These are phyloP conservation scores for Yamadazyma paraphyllophila DNA, from an alignment of 805 yeast species.

Conservation along the genomic window DNA sequence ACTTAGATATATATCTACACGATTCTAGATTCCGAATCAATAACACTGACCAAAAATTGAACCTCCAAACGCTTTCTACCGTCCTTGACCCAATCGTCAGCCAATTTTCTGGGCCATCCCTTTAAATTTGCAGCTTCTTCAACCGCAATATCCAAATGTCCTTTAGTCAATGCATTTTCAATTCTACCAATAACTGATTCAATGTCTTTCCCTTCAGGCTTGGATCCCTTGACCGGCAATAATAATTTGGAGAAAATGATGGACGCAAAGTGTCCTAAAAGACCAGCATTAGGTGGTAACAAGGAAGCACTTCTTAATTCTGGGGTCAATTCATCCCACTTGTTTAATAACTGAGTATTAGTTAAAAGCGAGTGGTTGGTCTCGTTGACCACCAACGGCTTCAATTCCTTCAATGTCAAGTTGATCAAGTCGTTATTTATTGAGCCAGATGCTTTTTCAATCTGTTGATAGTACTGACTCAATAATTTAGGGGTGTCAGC, in stretches of 20 bases:
- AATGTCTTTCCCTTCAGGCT: conserved; percentile 75
- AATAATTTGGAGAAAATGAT: conserved; percentile 71
- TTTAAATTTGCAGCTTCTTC: conserved; percentile 86
- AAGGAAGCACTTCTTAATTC: conserved; percentile 87
- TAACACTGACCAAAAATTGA: conserved; percentile 69
- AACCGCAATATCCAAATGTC: conserved; percentile 82
- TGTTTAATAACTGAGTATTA: conserved; percentile 69
- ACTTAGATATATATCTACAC: conserved; percentile 18
- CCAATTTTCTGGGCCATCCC: conserved; percentile 90
- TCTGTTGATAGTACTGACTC: conserved; percentile 38
- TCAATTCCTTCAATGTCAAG: conserved; percentile 32
- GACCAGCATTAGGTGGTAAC: conserved; percentile 93
- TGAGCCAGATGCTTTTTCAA: conserved; percentile 17
- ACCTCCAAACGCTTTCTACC: conserved; percentile 88
- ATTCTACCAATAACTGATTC: conserved; percentile 89
- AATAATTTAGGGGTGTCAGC: conserved; percentile 25
- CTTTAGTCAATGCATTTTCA: conserved; percentile 66
- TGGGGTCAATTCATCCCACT: conserved; percentile 78
- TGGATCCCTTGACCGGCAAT: conserved; percentile 71
- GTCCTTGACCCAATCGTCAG: conserved; percentile 88
- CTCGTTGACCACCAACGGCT: conserved; percentile 35
- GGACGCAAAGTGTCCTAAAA: conserved; percentile 87
- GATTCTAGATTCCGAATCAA: conserved; percentile 60
- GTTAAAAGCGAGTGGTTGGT: conserved; percentile 60
- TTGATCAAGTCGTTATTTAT: conserved; percentile 34